Conservation (phyloP, 441 rosid genomes). For the Euphorbia corollata region DNA sequence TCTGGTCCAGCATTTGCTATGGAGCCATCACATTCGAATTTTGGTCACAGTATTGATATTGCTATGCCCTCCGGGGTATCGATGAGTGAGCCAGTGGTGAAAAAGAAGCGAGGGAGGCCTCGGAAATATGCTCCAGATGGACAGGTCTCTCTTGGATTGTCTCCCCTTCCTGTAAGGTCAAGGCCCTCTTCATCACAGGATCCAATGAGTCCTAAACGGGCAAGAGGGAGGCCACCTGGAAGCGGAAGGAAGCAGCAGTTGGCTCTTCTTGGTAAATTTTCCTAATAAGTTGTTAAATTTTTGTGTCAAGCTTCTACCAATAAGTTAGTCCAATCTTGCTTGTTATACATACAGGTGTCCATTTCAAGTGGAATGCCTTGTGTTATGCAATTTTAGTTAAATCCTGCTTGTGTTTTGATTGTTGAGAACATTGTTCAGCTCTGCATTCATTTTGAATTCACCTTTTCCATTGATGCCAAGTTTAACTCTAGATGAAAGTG, state of each 20-base stretch:
- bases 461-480: constrained; percentile 10
- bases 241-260: constrained; percentile 91
- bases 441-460: neutral
- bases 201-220: constrained; percentile 50
- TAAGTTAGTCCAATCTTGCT: neutral
- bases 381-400: neutral
- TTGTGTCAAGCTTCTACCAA: constrained; percentile 12
- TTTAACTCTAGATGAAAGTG: neutral
- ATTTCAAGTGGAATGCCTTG: neutral
- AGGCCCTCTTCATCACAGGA: constrained; percentile 48
- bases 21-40: constrained; percentile 52
- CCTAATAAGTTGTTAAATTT: constrained; percentile 8
- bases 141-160: constrained; percentile 78
- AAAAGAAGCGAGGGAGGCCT: constrained; percentile 98
- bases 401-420: neutral
- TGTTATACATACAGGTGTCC: neutral
- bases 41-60: constrained; percentile 52
- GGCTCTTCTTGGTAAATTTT: constrained; percentile 69
- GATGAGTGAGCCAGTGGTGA: constrained; percentile 50
- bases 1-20: constrained; percentile 46
- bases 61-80: constrained; percentile 45
- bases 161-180: constrained; percentile 49
- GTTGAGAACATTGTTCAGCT: neutral
- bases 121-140: constrained; percentile 86
- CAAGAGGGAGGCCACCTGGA: constrained; percentile 93